These are phyloP conservation scores for Nemania abortiva DNA, from an alignment of 2,329 filamentous ascomycete species.

Conservation along the genomic window DNA sequence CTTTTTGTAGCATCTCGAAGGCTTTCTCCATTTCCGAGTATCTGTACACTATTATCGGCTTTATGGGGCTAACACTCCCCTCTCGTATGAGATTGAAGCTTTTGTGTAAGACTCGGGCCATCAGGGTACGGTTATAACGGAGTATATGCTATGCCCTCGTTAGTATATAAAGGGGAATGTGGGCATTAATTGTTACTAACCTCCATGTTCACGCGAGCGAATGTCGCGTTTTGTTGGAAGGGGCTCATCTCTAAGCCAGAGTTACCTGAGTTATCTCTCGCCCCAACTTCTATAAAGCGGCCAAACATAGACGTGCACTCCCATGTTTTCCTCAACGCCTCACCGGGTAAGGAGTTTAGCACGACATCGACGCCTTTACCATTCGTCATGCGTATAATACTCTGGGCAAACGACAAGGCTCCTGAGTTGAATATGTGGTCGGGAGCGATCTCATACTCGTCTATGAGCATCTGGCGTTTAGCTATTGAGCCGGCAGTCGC, in stretches of 20 bases:
- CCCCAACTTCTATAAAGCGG: constrained; percentile 52
- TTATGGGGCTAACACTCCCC: constrained; percentile 12
- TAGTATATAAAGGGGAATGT: background rate
- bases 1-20: constrained; percentile 55
- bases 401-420: constrained; percentile 43
- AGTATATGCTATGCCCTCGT: background rate
- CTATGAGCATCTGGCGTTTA: constrained; percentile 47
- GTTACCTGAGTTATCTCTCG: constrained; percentile 42
- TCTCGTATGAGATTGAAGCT: constrained; percentile 18
- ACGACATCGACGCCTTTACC: constrained; percentile 47
- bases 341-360: constrained; percentile 46
- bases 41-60: constrained; percentile 33
- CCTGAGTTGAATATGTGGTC: constrained; percentile 48
- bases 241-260: constrained; percentile 49
- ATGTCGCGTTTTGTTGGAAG: constrained; percentile 46
- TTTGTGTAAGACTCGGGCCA: background rate
- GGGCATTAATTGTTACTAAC: background rate
- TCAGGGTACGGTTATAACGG: background rate
- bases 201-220: constrained; percentile 33
- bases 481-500: constrained; percentile 46
- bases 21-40: constrained; percentile 50
- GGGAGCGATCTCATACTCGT: constrained; percentile 46
- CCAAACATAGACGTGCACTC: constrained; percentile 51
- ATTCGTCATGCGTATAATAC: constrained; percentile 41
- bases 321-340: constrained; percentile 47